Evolutionary conservation across 768 basidiomycete genomes (phyloP).

Genomic region (Tylopilus rubrobrunneus): DNA sequence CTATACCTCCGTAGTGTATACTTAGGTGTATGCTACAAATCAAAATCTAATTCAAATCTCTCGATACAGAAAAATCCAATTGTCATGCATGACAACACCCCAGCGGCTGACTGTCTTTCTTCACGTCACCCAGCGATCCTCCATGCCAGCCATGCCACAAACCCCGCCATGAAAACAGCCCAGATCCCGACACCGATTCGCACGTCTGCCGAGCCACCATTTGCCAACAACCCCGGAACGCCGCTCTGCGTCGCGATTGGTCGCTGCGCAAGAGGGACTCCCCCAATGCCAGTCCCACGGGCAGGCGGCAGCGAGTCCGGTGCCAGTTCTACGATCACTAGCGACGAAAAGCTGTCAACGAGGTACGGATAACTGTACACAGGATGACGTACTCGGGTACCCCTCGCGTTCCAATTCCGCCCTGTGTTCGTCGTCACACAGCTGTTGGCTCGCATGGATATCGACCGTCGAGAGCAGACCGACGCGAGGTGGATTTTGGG

Average conservation of each 20-base stretch:
- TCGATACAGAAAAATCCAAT: not conserved
- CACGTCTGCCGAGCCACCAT: constrained; percentile 13
- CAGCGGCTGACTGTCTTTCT: too few species aligned
- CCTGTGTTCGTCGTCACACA: constrained; percentile 33
- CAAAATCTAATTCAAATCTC: not conserved
- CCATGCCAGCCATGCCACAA: constrained; percentile 20
- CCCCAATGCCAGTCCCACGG: constrained; percentile 23
- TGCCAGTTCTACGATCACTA: constrained; percentile 41
- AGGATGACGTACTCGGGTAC: constrained; percentile 25
- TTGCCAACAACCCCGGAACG: constrained; percentile 5
- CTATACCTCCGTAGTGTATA: not conserved
- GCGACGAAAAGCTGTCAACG: not conserved
- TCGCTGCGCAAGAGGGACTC: constrained; percentile 27
- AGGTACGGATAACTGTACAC: not conserved
- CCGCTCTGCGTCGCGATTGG: constrained; percentile 13
- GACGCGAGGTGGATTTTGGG: constrained; percentile 61
- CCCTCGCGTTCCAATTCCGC: constrained; percentile 31
- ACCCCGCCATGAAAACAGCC: constrained; percentile 9
- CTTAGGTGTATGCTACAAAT: constrained; percentile 7
- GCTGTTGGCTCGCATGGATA: constrained; percentile 40
- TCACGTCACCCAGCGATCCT: constrained; percentile 10
- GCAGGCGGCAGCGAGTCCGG: constrained; percentile 32
- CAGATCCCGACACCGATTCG: constrained; percentile 16
- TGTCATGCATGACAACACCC: not conserved
- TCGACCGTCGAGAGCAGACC: constrained; percentile 74